Percentiles rank a stretch among this genome's conserved stretches.
Evolutionary conservation across 495 filamentous ascomycete genomes (phyloP).

Genomic region (Glutinoglossum americanum): DNA sequence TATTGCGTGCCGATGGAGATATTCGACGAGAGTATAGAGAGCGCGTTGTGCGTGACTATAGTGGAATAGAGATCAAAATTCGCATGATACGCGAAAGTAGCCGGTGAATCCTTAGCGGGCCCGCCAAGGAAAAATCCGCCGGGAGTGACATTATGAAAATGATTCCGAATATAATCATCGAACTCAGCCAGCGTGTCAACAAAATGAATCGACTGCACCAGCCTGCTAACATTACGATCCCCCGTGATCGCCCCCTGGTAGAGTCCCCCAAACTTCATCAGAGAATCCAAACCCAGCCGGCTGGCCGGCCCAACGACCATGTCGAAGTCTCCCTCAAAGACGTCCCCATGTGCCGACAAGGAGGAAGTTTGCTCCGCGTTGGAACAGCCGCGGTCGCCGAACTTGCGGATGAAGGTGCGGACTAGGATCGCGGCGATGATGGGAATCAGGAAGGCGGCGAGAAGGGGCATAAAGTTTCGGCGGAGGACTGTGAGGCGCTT

Average conservation of each 20-base stretch:
- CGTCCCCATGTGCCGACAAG: neutral
- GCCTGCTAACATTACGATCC: neutral
- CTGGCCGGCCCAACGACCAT: conserved; percentile 1
- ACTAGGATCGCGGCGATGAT: conserved; percentile 55
- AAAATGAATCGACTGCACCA: conserved; percentile 22
- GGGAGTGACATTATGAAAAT: conserved; percentile 45
- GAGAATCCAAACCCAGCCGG: neutral
- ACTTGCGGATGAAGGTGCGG: conserved; percentile 43
- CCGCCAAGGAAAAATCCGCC: conserved; percentile 52
- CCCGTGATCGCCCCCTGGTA: neutral
- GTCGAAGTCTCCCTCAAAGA: neutral
- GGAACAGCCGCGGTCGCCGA: conserved; percentile 33
- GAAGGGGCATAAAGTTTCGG: conserved; percentile 51
- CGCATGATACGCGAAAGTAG: conserved; percentile 41
- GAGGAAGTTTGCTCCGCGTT: conserved; percentile 20
- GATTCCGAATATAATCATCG: conserved; percentile 34
- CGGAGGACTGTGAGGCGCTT: conserved; percentile 61
- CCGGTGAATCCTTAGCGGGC: conserved; percentile 20
- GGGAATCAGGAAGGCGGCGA: conserved; percentile 49
- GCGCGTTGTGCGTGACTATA: conserved; percentile 48
- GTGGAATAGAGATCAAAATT: conserved; percentile 29
- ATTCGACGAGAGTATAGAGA: conserved; percentile 41
- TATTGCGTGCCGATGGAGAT: conserved; percentile 44
- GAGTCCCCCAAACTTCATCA: neutral
- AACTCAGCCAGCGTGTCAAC: conserved; percentile 47